Evolutionary conservation across 768 basidiomycete genomes (phyloP).

Genomic region (Naganishia onofrii): DNA sequence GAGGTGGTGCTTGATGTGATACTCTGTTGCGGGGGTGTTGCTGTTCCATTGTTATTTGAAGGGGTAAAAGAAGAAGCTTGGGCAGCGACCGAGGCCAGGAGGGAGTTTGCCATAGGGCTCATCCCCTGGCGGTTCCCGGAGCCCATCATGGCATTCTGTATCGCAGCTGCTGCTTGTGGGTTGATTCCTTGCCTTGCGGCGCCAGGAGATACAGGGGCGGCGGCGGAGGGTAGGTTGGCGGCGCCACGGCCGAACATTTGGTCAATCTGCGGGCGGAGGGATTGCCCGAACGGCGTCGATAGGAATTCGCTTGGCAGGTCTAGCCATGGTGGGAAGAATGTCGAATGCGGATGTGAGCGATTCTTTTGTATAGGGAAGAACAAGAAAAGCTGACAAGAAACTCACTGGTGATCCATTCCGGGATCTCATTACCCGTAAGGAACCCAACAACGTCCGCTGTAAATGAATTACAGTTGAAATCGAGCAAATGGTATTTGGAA

Average conservation of each 20-base stretch:
- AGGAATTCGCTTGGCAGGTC: constrained; percentile 66
- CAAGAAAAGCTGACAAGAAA: background rate
- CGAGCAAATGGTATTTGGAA: constrained; percentile 67
- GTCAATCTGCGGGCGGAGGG: constrained; percentile 85
- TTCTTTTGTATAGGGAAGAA: no score
- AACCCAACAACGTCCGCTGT: constrained; percentile 80
- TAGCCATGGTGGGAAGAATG: no score
- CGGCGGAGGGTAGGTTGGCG: constrained; percentile 52
- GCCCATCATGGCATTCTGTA: constrained; percentile 5
- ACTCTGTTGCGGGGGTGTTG: constrained; percentile 50
- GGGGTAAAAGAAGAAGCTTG: constrained; percentile 43
- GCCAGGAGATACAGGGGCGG: no score
- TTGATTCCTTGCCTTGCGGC: background rate
- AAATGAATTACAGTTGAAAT: constrained; percentile 95
- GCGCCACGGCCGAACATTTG: constrained; percentile 70
- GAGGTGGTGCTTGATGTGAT: constrained; percentile 58
- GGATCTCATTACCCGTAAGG: constrained; percentile 77
- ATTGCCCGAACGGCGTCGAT: constrained; percentile 80
- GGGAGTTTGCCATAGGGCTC: constrained; percentile 60
- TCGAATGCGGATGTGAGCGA: no score
- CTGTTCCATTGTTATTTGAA: constrained; percentile 38
- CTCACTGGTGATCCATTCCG: constrained; percentile 74
- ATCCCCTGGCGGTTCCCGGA: constrained; percentile 47
- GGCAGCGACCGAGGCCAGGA: constrained; percentile 43
- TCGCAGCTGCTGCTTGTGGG: constrained; percentile 8